Base-by-base conservation (phyloP, 805 yeast species). In the Barnettozyma botsteinii region DNA sequence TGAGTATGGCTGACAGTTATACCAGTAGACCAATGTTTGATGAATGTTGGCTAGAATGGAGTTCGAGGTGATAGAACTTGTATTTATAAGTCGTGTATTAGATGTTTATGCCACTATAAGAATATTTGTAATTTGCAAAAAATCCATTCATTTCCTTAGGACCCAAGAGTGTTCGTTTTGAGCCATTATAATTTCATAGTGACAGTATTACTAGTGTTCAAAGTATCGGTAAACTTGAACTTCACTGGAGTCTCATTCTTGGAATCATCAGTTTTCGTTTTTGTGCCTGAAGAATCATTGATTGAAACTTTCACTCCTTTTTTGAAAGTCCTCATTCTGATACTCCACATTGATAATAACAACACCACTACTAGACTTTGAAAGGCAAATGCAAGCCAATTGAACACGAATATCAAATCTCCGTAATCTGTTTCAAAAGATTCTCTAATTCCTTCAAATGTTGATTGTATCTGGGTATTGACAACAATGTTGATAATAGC, bases 1-100 rank as follows among this genome's bases (percentile, higher is more conserved):
- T 76, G 81, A 58, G 64, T 14, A 73, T 75, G 78, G 67, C 67
- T n/a, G 81, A 76, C 47, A 57, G 72, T 29, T 76, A 75, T 47
- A 73, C 80, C 9, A 71, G 72, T 8, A 60, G 77, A 39, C 81
- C 81, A 2, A 43, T 62, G 30, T 61, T 62, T 42, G 77, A 76
- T 46, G 77, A 73, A 48, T 72, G 77, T 41, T 70, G 77, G 75
- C 51, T 76, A 23, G 41, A 43, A 15, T 53, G 51, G 51, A 30
- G 20, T 11, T 4, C 23, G 5, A 35, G 43, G 27, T 21, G 11
- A 27, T 17, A 11, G 14, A n/a, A 4, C 18, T 15, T 17, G 11
- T 17, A 8, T 28, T 8, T 13, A n/a, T 8, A n/a, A n/a, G n/a
- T n/a, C n/a, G n/a, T n/a, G n/a, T n/a, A n/a, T n/a, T n/a, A n/a